A percentile compares a stretch with the other conserved stretches of the same genome.
These are phyloP conservation scores for Blastocystis sp. DNA, from an alignment of 352 stramenopile species.

Conservation along the genomic window DNA sequence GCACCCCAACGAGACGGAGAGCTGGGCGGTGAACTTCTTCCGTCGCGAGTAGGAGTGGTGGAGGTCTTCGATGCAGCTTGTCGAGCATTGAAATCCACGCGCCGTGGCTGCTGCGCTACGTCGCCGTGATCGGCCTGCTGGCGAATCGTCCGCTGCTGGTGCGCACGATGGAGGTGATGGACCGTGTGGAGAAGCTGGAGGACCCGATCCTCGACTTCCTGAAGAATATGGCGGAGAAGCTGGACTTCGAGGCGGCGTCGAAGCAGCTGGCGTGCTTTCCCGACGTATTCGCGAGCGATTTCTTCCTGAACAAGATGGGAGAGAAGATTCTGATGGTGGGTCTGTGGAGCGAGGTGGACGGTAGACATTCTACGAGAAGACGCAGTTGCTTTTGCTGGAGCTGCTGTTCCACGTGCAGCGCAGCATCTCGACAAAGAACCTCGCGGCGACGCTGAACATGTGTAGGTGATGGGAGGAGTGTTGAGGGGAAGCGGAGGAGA, in stretches of 20 bases:
- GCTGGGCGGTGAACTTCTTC: background rate
- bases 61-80: background rate
- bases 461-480: background rate
- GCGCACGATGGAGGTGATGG: background rate
- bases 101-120: background rate
- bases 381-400: background rate
- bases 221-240: background rate
- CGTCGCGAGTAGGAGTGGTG: background rate
- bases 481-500: background rate
- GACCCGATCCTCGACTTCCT: background rate
- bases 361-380: background rate
- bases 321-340: background rate
- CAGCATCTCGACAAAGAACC: background rate
- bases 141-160: background rate
- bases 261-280: background rate
- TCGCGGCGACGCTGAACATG: background rate
- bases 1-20: background rate
- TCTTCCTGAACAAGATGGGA: background rate
- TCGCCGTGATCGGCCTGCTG: background rate
- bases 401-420: background rate
- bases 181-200: background rate
- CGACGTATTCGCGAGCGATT: background rate
- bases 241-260: background rate
- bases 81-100: background rate
- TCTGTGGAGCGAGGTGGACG: background rate